Percentiles rank a stretch among this genome's conserved stretches.
Conservation (phyloP, 768 basidiomycete species). For the Psilocybe azurescens region DNA sequence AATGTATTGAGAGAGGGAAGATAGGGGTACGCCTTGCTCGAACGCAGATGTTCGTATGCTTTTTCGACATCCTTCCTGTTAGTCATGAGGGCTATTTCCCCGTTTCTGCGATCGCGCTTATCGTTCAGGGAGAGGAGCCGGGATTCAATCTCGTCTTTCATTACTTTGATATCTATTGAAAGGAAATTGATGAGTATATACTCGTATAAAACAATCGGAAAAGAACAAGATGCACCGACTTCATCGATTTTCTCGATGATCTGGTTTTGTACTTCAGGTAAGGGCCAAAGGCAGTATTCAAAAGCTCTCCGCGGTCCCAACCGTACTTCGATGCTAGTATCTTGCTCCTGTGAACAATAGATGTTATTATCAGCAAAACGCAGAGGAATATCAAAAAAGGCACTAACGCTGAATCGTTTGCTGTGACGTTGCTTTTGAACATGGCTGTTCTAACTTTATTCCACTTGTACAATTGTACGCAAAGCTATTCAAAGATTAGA, state of each 20-base stretch:
- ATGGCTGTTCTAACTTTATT: conserved; percentile 12
- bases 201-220: neutral
- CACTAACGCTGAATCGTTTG: conserved; percentile 26
- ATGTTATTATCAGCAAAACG: neutral
- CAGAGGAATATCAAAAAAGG: neutral
- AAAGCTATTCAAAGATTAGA: conserved; percentile 24
- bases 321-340: conserved; percentile 41
- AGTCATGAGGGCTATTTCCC: conserved; percentile 27
- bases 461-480: conserved; percentile 28
- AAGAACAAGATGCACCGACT: conserved; percentile 41
- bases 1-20: conserved; percentile 56
- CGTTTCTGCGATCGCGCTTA: conserved; percentile 23
- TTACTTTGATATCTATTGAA: conserved; percentile 24
- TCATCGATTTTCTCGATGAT: conserved; percentile 42
- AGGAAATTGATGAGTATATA: neutral
- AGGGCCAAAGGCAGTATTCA: conserved; percentile 43
- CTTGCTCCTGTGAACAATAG: conserved; percentile 35
- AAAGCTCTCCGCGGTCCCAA: conserved; percentile 47
- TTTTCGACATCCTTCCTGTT: conserved; percentile 42
- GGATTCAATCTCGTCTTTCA: conserved; percentile 28
- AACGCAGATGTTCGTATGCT: conserved; percentile 52
- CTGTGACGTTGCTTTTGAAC: conserved; percentile 9
- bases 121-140: conserved; percentile 30
- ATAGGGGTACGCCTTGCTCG: conserved; percentile 29
- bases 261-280: conserved; percentile 41